Evolutionary conservation across 306 rosid genomes (phyloP).

Genomic region (Trifolium pratense): DNA sequence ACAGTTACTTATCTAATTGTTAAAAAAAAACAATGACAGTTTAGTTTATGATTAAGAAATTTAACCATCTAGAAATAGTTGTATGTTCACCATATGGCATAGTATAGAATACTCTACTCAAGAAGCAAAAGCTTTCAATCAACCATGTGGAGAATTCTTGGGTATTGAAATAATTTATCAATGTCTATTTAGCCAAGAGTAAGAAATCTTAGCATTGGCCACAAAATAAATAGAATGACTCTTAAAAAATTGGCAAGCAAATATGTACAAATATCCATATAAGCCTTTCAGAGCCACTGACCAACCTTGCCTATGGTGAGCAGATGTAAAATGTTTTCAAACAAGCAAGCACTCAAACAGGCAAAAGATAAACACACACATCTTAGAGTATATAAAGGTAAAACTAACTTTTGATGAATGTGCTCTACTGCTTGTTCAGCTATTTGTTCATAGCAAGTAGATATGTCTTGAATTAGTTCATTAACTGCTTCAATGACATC

Average conservation of each 20-base stretch:
- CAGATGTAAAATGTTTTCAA: slow-evolving; percentile 34
- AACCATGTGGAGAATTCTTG: slow-evolving; percentile 15
- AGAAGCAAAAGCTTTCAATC: slow-evolving; percentile 27
- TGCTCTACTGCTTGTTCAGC: slow-evolving; percentile 99
- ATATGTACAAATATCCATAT: slow-evolving; percentile 5
- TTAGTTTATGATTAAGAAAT: slow-evolving; percentile 24
- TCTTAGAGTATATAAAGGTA: slow-evolving; percentile 24
- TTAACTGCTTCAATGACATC: slow-evolving; percentile 98
- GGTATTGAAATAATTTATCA: neutral
- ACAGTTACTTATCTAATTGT: slow-evolving; percentile 17
- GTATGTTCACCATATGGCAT: slow-evolving; percentile 10
- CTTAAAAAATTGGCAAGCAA: neutral
- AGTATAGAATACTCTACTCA: slow-evolving; percentile 28
- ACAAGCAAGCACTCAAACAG: slow-evolving; percentile 7
- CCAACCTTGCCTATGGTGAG: slow-evolving; percentile 26
- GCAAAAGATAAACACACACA: slow-evolving; percentile 38
- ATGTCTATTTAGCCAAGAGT: neutral
- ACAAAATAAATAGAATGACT: slow-evolving; percentile 24
- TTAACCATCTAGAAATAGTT: slow-evolving; percentile 15
- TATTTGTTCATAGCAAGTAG: slow-evolving; percentile 88
- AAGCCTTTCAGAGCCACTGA: slow-evolving; percentile 26
- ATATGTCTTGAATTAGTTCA: slow-evolving; percentile 91
- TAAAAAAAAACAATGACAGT: slow-evolving; percentile 11
- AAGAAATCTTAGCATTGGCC: slow-evolving; percentile 8
- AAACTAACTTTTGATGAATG: slow-evolving; percentile 92